Evolutionary conservation across 164 flowering plant genomes (phyloP).

Genomic region (Hamamelis virginiana): DNA sequence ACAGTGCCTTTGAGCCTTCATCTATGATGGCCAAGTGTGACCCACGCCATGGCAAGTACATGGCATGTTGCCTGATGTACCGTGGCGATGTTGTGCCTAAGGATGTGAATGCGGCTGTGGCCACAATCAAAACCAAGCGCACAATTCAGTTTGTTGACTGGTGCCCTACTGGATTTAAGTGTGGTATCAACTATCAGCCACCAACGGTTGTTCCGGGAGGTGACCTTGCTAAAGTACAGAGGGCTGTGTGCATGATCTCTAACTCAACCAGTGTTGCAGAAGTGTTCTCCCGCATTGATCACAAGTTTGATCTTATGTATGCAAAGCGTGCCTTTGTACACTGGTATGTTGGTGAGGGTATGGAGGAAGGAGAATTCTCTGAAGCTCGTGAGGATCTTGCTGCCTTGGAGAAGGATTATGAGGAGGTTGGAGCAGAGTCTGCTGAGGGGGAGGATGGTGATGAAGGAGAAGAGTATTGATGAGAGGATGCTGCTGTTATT

Average conservation of each 20-base stretch:
- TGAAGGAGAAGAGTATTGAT: slow-evolving; percentile 40
- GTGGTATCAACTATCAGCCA: slow-evolving; percentile 64
- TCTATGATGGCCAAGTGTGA: slow-evolving; percentile 70
- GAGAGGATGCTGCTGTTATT: neutral
- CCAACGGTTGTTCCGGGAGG: slow-evolving; percentile 68
- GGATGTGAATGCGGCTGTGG: slow-evolving; percentile 65
- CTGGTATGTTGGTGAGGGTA: slow-evolving; percentile 61
- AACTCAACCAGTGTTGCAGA: slow-evolving; percentile 57
- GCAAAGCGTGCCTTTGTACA: slow-evolving; percentile 55
- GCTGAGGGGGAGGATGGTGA: slow-evolving; percentile 48
- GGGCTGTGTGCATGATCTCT: slow-evolving; percentile 59
- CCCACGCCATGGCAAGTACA: slow-evolving; percentile 61
- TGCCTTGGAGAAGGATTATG: slow-evolving; percentile 50
- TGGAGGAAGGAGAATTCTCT: slow-evolving; percentile 61
- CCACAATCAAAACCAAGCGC: slow-evolving; percentile 63
- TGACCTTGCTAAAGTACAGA: slow-evolving; percentile 60
- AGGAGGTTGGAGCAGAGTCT: slow-evolving; percentile 52
- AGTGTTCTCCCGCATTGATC: slow-evolving; percentile 54
- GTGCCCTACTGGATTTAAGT: slow-evolving; percentile 68
- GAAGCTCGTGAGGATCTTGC: slow-evolving; percentile 58
- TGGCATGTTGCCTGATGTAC: slow-evolving; percentile 63
- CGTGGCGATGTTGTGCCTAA: slow-evolving; percentile 64
- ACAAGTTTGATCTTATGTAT: slow-evolving; percentile 62
- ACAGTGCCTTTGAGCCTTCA: slow-evolving; percentile 58
- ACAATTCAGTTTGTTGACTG: slow-evolving; percentile 65